Evolutionary conservation across 495 filamentous ascomycete genomes (phyloP).

Genomic region (Tuber aestivum): DNA sequence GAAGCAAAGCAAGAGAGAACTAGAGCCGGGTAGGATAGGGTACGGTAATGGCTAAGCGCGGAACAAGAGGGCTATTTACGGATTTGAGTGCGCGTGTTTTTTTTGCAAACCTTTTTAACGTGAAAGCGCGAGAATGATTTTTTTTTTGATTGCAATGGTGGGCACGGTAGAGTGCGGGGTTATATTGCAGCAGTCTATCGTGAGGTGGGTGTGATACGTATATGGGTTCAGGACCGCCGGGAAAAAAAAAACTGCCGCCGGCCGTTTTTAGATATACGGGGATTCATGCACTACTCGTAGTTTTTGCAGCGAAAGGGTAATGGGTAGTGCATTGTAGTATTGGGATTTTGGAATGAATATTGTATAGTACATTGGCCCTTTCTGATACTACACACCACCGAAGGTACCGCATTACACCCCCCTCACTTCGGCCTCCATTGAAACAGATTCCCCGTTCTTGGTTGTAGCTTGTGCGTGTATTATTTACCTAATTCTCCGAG

Average conservation of each 20-base stretch:
- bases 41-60: not conserved
- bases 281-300: not conserved
- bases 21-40: not conserved
- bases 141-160: not conserved
- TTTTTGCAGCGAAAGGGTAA: not conserved
- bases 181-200: no score
- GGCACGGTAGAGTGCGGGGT: no score
- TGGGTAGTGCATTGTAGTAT: not conserved
- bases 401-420: not conserved
- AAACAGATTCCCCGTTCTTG: not conserved
- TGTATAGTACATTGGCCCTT: not conserved
- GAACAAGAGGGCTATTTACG: not conserved
- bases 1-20: not conserved
- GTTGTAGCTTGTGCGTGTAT: not conserved
- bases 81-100: not conserved
- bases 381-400: not conserved
- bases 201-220: not conserved
- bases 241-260: not conserved
- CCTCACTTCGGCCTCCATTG: not conserved
- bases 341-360: not conserved
- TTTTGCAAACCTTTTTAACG: no score
- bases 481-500: constrained; percentile 68
- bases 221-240: not conserved
- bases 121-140: not conserved
- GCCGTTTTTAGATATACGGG: not conserved